These are phyloP conservation scores for Lavandula angustifolia DNA, from an alignment of 257 asterid species.

Conservation along the genomic window DNA sequence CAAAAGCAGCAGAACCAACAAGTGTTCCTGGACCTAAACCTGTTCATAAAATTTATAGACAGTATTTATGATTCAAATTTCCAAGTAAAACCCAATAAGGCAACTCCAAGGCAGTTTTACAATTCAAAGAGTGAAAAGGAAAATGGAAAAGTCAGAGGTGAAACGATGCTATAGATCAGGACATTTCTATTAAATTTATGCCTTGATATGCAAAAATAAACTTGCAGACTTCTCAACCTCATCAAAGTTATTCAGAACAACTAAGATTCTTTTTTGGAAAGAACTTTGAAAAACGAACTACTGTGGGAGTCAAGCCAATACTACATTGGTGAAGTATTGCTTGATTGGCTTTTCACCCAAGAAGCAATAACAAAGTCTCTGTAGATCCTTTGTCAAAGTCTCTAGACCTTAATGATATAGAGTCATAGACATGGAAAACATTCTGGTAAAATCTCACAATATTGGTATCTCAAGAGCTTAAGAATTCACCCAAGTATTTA, in stretches of 20 bases:
- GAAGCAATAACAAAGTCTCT: neutral
- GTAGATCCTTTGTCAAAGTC: neutral
- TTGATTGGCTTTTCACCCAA: neutral
- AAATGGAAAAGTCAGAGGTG: neutral
- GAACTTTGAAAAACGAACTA: neutral
- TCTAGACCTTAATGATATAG: neutral
- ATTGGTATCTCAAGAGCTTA: neutral
- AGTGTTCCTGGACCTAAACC: slow-evolving; percentile 99
- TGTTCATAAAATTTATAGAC: slow-evolving; percentile 31
- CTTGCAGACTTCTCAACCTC: neutral
- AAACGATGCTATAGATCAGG: neutral
- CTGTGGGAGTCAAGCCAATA: slow-evolving; percentile 1
- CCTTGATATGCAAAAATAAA: neutral
- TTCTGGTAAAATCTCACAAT: neutral
- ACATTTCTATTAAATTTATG: neutral
- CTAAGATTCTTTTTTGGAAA: neutral
- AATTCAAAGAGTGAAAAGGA: slow-evolving; percentile 5
- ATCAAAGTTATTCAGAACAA: neutral
- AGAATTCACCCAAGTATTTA: neutral
- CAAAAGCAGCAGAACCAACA: slow-evolving; percentile 98
- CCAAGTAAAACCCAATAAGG: slow-evolving; percentile 19
- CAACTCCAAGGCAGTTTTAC: slow-evolving; percentile 1
- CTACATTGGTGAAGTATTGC: slow-evolving; percentile 3
- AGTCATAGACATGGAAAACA: neutral
- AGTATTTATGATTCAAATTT: neutral